phyloP scores from a whole-genome alignment of 2,329 filamentous ascomycete genomes.

The Rhynchosporium agropyri region DNA sequence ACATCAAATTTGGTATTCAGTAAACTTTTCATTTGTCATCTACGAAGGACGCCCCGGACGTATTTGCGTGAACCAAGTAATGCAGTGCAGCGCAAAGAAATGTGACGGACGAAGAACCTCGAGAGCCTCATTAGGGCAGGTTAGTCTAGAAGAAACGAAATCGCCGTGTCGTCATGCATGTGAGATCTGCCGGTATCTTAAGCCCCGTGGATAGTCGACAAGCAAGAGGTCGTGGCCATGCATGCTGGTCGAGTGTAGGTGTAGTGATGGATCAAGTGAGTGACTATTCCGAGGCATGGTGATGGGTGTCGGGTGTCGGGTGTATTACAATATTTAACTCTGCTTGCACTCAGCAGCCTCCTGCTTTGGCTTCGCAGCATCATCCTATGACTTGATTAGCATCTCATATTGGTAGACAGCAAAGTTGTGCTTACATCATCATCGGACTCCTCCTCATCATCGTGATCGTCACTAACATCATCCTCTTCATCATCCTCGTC shows the following conservation, averaged over 20 bases:
- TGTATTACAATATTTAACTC: constrained; percentile 61
- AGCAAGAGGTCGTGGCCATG: constrained; percentile 21
- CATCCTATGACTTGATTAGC: constrained; percentile 62
- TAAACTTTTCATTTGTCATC: constrained; percentile 33
- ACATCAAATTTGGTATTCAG: constrained; percentile 5
- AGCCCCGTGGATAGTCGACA: constrained; percentile 22
- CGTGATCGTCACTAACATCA: constrained; percentile 75
- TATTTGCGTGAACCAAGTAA: constrained; percentile 31
- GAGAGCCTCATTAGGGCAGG: constrained; percentile 37
- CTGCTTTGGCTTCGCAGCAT: constrained; percentile 87
- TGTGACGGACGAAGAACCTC: constrained; percentile 26
- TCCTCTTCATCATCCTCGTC: constrained; percentile 90
- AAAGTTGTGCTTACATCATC: constrained; percentile 65
- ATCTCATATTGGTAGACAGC: constrained; percentile 18
- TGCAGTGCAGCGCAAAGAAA: constrained; percentile 31
- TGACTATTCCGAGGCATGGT: constrained; percentile 13
- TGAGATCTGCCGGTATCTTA: constrained; percentile 25
- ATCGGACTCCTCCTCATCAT: constrained; percentile 77
- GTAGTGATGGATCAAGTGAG: constrained; percentile 18
- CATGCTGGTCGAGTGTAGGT: constrained; percentile 11
- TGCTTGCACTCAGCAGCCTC: constrained; percentile 96
- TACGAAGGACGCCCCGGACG: constrained; percentile 35
- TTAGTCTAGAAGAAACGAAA: constrained; percentile 39
- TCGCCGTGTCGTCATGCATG: constrained; percentile 24
- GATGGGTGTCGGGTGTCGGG: constrained; percentile 13